Evolutionary conservation across 352 stramenopile genomes (phyloP).

Genomic region (Phytophthora capsici): DNA sequence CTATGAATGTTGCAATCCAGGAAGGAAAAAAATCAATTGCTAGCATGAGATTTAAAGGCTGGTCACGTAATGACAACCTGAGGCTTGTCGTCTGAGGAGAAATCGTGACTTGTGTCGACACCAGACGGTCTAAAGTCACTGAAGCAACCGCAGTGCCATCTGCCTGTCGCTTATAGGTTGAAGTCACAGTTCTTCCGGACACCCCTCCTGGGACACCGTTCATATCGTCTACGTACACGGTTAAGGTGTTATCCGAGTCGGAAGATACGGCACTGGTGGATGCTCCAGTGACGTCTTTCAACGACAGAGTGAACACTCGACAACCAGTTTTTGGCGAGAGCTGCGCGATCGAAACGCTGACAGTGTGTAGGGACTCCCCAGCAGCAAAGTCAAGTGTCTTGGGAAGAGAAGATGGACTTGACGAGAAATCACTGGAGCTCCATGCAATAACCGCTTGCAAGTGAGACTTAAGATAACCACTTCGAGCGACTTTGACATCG

Average conservation of each 20-base stretch:
- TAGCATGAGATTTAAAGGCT: conserved; percentile 58
- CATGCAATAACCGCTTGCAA: conserved; percentile 35
- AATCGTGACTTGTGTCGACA: conserved; percentile 41
- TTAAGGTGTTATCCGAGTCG: conserved; percentile 39
- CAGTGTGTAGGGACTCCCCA: conserved; percentile 27
- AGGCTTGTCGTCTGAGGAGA: conserved; percentile 23
- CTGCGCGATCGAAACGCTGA: conserved; percentile 33
- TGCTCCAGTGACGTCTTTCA: conserved; percentile 31
- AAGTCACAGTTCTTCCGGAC: conserved; percentile 1
- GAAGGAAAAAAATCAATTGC: conserved; percentile 44
- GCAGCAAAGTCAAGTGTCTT: conserved; percentile 27
- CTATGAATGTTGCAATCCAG: conserved; percentile 20
- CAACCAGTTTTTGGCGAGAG: conserved; percentile 43
- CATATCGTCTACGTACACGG: conserved; percentile 61
- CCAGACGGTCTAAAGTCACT: conserved; percentile 44
- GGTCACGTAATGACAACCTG: conserved; percentile 29
- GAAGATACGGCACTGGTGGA: conserved; percentile 32
- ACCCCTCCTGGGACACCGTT: conserved; percentile 37
- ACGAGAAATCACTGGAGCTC: conserved; percentile 42
- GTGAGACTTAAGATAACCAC: conserved; percentile 23
- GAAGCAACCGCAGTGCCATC: conserved; percentile 18
- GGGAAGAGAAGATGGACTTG: conserved; percentile 17
- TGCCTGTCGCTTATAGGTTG: conserved; percentile 37
- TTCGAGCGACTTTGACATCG: conserved; percentile 41
- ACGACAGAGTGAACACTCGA: conserved; percentile 40